Conservation (phyloP, 1,284 basidiomycete genomes). For the Puccinia coronata region DNA sequence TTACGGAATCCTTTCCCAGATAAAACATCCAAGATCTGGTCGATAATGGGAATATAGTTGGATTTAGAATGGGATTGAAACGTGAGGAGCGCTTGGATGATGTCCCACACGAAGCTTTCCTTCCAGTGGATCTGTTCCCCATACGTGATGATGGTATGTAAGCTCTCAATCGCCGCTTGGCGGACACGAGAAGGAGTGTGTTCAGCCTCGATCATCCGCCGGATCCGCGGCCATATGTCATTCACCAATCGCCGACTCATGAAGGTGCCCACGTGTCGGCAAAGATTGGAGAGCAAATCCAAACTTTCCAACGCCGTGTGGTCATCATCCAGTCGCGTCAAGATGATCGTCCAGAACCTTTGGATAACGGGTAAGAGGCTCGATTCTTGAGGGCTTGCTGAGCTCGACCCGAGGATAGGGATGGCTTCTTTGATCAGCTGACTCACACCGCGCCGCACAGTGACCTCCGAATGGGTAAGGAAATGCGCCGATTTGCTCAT, state of each 20-base stretch:
- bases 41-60: not conserved
- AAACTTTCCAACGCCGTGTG: constrained; percentile 5
- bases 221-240: constrained; percentile 17
- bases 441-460: not conserved
- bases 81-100: not conserved
- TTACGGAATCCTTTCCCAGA: not conserved
- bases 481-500: constrained; percentile 34
- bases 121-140: not conserved
- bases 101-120: constrained; percentile 19
- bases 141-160: not conserved
- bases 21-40: not conserved
- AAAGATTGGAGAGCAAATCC: not conserved
- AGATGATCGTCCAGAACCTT: constrained; percentile 24
- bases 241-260: constrained; percentile 15
- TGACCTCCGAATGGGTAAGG: constrained; percentile 14
- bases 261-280: not conserved
- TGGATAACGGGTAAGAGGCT: constrained; percentile 1
- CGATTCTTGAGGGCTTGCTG: constrained; percentile 17
- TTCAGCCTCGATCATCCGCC: not conserved
- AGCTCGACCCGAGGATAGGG: not conserved
- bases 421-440: constrained; percentile 5
- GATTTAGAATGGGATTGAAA: not conserved
- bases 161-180: not conserved
- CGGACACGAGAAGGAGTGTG: not conserved
- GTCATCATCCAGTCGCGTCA: constrained; percentile 10